These are phyloP conservation scores for Ricinus communis DNA, from an alignment of 345 rosid genomes.

Conservation along the genomic window DNA sequence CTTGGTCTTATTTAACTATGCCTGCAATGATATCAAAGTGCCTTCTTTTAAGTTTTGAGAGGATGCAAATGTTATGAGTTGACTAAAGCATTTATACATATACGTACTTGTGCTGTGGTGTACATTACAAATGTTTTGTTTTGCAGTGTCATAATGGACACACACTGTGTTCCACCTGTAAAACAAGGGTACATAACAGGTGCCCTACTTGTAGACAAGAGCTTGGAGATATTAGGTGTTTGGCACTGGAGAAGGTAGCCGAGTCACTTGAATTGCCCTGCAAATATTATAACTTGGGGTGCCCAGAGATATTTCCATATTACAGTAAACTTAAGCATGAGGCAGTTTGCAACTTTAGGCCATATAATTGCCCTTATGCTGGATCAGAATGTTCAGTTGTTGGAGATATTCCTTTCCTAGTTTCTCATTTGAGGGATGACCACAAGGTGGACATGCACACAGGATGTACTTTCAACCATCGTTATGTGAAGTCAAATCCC, in stretches of 20 bases:
- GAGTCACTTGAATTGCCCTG: constrained; percentile 82
- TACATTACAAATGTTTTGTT: constrained; percentile 10
- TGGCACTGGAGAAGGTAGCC: constrained; percentile 77
- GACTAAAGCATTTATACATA: neutral
- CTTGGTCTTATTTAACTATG: too few species aligned
- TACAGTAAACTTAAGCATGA: constrained; percentile 80
- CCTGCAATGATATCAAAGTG: too few species aligned
- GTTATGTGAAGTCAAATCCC: constrained; percentile 76
- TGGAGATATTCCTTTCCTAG: constrained; percentile 72
- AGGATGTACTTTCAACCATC: constrained; percentile 76
- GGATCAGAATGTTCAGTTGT: constrained; percentile 66
- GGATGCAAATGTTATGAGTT: neutral
- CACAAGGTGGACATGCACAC: constrained; percentile 86
- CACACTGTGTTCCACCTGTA: constrained; percentile 79
- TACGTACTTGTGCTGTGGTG: neutral
- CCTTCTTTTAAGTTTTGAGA: neutral
- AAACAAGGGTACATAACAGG: constrained; percentile 69
- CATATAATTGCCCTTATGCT: constrained; percentile 75
- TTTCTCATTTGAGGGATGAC: constrained; percentile 72
- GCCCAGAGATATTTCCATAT: constrained; percentile 80
- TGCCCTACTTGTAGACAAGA: constrained; percentile 82
- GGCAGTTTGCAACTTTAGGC: constrained; percentile 65
- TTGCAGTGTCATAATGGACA: constrained; percentile 82
- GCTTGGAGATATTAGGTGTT: constrained; percentile 80
- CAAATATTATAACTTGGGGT: constrained; percentile 66